Base-by-base conservation (phyloP, 2,329 filamentous ascomycete genomes). In the Diaporthe sp. region DNA sequence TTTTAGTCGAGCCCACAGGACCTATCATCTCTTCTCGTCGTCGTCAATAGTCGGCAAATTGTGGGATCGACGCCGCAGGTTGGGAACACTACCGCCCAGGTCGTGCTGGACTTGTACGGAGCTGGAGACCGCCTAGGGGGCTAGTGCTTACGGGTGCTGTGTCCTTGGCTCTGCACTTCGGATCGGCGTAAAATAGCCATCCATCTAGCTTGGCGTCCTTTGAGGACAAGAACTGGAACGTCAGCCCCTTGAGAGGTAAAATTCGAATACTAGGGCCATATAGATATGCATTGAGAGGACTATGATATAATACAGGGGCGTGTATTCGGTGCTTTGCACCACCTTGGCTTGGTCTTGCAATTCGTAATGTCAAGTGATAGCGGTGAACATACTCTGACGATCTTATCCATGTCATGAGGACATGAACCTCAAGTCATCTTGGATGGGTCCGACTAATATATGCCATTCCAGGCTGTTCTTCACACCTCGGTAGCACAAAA, bases 351-450 rank as follows among this genome's bases (percentile, higher is more conserved):
- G 37, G 22, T 4, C n/a, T 68, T 37, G 15, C 31, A 28, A 13
- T n/a, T 34, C 15, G n/a, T 10, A 42, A 34, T 20, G n/a, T 28
- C 49, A 39, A 31, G 34, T 28, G 3, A 6, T 22, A 25, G 49
- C 49, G 65, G n/a, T 55, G 34, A 42, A 70, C 49, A 22, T 70
- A 25, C n/a, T 55, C 31, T 70, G 65, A 49, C n/a, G 42, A 22
- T n/a, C 15, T 34, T 31, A n/a, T 47, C 61, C 25, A n/a, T 34
- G 9, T 22, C 25, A 39, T 15, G 17, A 42, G n/a, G 49, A 31
- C n/a, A 31, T 42, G 49, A 17, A 28, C 22, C 34, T 42, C n/a
- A 25, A 28, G 13, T 28, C n/a, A 55, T 42, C 49, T 22, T 31
- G 8, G 49, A 55, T 39, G 7, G 13, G 4, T 34, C 28, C n/a